Evolutionary conservation across 192 early-diverging fungal genomes (phyloP).

Genomic region (Rhizophagus clarus): DNA sequence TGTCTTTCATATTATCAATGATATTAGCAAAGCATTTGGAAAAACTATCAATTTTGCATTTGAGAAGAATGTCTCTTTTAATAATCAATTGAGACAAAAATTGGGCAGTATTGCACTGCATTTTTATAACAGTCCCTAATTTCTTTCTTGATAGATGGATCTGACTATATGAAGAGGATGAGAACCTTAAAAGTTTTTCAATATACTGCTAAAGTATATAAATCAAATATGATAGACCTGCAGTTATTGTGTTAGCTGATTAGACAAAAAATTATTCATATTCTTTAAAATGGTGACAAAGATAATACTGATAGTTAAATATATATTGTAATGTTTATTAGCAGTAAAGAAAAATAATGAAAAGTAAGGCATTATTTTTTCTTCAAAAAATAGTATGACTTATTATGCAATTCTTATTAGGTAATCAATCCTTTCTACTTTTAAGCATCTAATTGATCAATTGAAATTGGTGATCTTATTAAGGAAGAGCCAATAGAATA

Average conservation of each 20-base stretch:
- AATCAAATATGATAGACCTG: constrained; percentile 11
- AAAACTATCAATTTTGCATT: constrained; percentile 13
- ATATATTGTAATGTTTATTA: constrained; percentile 27
- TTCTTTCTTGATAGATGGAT: too few species aligned
- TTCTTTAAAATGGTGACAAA: constrained; percentile 23
- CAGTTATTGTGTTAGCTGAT: constrained; percentile 22
- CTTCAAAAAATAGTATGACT: neutral
- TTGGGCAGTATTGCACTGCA: neutral
- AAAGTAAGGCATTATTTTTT: neutral
- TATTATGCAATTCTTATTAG: neutral
- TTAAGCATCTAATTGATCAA: neutral
- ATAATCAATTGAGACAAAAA: neutral
- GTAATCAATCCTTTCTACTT: neutral
- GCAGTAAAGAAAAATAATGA: constrained; percentile 15
- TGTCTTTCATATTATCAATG: neutral
- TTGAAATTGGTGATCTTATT: constrained; percentile 27
- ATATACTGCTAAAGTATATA: neutral
- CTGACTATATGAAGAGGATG: neutral
- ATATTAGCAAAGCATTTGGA: constrained; percentile 5
- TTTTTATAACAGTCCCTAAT: neutral
- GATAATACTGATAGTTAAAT: neutral
- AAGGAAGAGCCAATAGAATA: constrained; percentile 27
- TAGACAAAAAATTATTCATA: constrained; percentile 3
- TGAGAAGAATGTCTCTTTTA: neutral
- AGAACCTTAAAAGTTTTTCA: constrained; percentile 5